Evolutionary conservation across 306 rosid species (phyloP), one percentile per base, ranked within the genome.

Genomic region (Dryas alaskensis): DNA sequence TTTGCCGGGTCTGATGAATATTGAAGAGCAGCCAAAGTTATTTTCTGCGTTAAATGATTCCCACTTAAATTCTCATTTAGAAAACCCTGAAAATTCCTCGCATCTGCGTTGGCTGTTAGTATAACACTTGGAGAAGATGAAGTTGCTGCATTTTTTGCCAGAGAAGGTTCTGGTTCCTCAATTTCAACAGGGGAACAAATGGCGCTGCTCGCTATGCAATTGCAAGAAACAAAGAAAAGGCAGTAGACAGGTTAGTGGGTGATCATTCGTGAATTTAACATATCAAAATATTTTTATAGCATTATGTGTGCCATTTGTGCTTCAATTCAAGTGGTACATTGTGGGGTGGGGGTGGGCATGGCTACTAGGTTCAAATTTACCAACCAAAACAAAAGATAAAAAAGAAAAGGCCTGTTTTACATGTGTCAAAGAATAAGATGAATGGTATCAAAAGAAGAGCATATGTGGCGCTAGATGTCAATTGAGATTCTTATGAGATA

Each of bases 1-100:
- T 83, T 71, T 73, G 87, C 83, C 43, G 90, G 89, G 68, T 84
- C 80, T 40, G 63, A 43, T 19, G 81, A 74, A 68, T 63, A 8
- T 75, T 78, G 79, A 72, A 80, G 87, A 75, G 58, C 16, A 8
- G 46, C 40, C 19, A 75, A 67, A 58, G 81, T 73, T 76, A 50
- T 79, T 6, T 44, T 60, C 45, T 14, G 58, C 31, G 31, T 53
- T 76, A 65, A 60, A 51, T 75, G 70, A 13, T 17, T 48, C 52
- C 66, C 77, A 75, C 78, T 64, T 78, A 75, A 66, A 46, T 55
- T 73, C 70, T 69, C 76, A 44, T 64, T 60, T 47, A 70, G 57
- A 53, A 55, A 39, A 57, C 74, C 57, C 57, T 67, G 76, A 51
- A 77, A 74, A 63, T 47, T 72, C 77, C 64, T 78, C 65, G 71